These are phyloP conservation scores for Monosporascus sp. DNA, from an alignment of 2,329 filamentous ascomycete species.

Conservation along the genomic window DNA sequence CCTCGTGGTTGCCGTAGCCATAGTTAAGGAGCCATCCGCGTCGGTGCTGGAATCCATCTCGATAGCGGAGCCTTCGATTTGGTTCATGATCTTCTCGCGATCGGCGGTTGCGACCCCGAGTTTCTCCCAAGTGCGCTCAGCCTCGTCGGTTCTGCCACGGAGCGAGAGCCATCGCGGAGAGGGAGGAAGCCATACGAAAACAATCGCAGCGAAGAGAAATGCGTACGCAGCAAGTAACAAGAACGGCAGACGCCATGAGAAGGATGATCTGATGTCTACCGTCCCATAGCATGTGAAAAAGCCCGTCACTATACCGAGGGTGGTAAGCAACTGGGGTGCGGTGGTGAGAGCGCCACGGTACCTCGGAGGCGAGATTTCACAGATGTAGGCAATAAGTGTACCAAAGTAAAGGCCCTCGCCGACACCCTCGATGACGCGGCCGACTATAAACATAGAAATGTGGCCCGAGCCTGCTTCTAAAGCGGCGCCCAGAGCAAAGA, in stretches of 20 bases:
- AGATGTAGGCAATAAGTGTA: constrained; percentile 46
- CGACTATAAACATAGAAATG: constrained; percentile 31
- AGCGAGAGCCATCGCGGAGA: constrained; percentile 54
- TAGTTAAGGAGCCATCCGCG: no score
- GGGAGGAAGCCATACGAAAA: constrained; percentile 34
- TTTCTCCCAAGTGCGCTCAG: constrained; percentile 14
- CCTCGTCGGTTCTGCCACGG: constrained; percentile 38
- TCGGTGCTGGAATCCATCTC: no score
- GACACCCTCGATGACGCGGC: constrained; percentile 49
- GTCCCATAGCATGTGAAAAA: constrained; percentile 60
- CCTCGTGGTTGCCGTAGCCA: no score
- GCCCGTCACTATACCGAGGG: constrained; percentile 46
- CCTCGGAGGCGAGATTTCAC: constrained; percentile 52
- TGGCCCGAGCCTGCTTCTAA: constrained; percentile 16
- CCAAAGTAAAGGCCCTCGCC: constrained; percentile 53
- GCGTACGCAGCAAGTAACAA: constrained; percentile 28
- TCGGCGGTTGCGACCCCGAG: no score
- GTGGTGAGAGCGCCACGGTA: constrained; percentile 48
- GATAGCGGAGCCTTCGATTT: no score
- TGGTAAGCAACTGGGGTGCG: constrained; percentile 48
- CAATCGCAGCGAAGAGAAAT: constrained; percentile 20
- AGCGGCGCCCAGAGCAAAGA: constrained; percentile 36
- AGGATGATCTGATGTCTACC: constrained; percentile 28
- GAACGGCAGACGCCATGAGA: constrained; percentile 54
- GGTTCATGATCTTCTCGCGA: no score